Evolutionary conservation across 352 stramenopile genomes (phyloP), one percentile per base, ranked within the genome.

Genomic region (Pythium aquatile): DNA sequence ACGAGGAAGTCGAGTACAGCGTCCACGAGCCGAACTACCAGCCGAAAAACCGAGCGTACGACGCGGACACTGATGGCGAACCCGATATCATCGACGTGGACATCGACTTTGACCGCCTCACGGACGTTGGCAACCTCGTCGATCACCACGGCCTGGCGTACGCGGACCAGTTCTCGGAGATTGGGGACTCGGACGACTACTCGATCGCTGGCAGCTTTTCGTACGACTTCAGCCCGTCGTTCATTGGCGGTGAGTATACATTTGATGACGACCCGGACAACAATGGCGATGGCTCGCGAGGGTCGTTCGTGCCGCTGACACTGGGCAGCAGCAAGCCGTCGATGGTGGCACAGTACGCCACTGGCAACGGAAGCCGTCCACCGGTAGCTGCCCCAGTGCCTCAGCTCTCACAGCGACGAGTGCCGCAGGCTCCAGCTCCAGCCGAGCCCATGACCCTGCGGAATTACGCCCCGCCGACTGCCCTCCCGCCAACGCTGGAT

Each of bases 131-230:
- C 39, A 47, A 49, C 13, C 48, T 68, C n/a, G 47, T 66, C 13
- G 40, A 66, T 52, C 58, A 66, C 46, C 6, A 29, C 29, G 51
- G 24, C 10, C 28, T 52, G 1, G 35, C 20, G 7, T 60, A 61
- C 32, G 35, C 47, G 3, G 63, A 70, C 51, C 55, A 69, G 42
- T 69, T 64, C 63, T 64, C 40, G 40, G 44, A 53, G n/a, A 35
- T 63, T 16, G 26, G 16, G 20, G 49, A 55, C 28, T 55, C 55
- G 24, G 35, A 58, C n/a, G 52, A 58, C n/a, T 58, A 58, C 52
- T 58, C 63, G 49, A 64, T 69, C 49, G 63, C 63, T n/a, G 63
- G 63, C n/a, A 69, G 63, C 49, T 69, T 69, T 20, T 64, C 46
- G 24, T 69, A 64, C 55, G 63, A 69, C 20, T 40, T 42, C 30